phyloP scores from a whole-genome alignment of 345 rosid genomes.

The Eucalyptus microcorys region DNA sequence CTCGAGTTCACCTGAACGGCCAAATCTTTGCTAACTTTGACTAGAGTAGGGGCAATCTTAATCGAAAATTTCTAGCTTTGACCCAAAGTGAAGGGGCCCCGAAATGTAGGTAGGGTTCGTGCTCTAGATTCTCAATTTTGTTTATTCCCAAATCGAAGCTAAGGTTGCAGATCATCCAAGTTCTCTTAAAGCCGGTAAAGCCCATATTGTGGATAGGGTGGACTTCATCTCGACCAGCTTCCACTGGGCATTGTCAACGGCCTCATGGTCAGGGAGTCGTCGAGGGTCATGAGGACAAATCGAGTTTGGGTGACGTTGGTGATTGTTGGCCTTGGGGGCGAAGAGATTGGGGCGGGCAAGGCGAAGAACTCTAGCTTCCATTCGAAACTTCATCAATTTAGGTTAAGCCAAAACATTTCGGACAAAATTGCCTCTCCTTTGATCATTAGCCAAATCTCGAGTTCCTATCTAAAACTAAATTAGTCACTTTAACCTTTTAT shows the following conservation, averaged over 20 bases:
- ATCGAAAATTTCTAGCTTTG: background rate
- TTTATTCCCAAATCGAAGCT: background rate
- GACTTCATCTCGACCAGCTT: slow-evolving; percentile 48
- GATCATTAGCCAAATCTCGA: rapidly evolving
- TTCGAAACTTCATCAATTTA: background rate
- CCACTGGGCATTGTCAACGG: slow-evolving; percentile 54
- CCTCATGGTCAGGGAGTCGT: slow-evolving; percentile 77
- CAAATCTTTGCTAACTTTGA: background rate
- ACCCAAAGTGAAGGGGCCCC: background rate
- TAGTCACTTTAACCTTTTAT: background rate
- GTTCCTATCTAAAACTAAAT: rapidly evolving
- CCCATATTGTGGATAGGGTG: background rate
- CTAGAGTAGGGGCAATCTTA: rapidly evolving
- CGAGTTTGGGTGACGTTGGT: slow-evolving; percentile 67
- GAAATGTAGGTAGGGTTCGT: background rate
- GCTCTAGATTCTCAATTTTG: background rate
- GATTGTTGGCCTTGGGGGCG: slow-evolving; percentile 58
- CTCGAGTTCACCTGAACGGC: background rate
- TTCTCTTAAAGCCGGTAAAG: background rate
- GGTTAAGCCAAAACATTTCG: background rate
- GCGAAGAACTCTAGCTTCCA: background rate
- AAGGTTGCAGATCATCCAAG: background rate
- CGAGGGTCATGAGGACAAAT: slow-evolving; percentile 58
- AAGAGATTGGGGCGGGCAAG: slow-evolving; percentile 42
- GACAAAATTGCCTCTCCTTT: background rate